A percentile compares a stretch with the other conserved stretches of the same genome.
Evolutionary conservation across 169 alveolate genomes (phyloP).

Genomic region (Plasmodium inui): DNA sequence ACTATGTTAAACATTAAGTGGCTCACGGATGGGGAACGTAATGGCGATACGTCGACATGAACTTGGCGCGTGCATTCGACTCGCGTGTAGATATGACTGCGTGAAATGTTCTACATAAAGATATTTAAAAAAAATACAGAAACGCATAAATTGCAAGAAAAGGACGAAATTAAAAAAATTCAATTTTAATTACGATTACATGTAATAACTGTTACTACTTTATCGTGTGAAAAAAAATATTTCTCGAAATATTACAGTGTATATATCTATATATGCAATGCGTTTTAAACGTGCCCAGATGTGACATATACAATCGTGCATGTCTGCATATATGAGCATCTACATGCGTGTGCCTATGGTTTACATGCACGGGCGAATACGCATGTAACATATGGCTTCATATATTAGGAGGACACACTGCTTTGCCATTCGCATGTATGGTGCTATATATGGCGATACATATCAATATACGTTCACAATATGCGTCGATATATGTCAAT

Average conservation of each 20-base stretch:
- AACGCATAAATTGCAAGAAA: neutral
- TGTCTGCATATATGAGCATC: neutral
- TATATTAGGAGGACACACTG: neutral
- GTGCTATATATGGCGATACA: neutral
- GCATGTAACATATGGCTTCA: neutral
- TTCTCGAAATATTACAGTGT: neutral
- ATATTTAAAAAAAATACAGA: neutral
- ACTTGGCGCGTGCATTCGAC: neutral
- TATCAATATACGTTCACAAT: neutral
- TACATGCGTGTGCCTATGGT: constrained; percentile 2
- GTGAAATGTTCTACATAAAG: neutral
- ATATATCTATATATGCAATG: neutral
- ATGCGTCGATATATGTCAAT: neutral
- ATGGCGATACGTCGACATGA: neutral
- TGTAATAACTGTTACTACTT: neutral
- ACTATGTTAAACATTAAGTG: neutral
- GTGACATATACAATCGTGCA: neutral
- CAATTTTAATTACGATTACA: neutral
- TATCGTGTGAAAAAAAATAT: neutral
- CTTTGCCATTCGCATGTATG: neutral
- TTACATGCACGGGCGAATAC: neutral
- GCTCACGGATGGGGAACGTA: neutral
- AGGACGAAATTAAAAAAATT: neutral
- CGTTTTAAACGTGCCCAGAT: neutral
- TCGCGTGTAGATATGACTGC: neutral